These are phyloP conservation scores for Xylaria nigripes DNA, from an alignment of 495 filamentous ascomycete species.

Conservation along the genomic window DNA sequence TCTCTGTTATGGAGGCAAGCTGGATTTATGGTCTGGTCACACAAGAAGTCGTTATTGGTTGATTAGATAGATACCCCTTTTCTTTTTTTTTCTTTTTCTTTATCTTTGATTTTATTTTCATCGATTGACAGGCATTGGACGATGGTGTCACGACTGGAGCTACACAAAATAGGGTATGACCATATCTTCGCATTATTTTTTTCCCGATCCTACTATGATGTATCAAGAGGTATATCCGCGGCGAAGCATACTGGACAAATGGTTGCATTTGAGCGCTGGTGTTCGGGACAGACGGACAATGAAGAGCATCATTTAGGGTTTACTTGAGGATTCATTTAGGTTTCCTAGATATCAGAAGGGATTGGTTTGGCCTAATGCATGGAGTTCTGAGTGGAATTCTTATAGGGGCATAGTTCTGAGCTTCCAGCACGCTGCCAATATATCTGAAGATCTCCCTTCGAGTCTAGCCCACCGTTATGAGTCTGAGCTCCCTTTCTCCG, in stretches of 20 bases:
- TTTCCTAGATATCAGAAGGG: too few species aligned
- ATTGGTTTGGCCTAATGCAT: too few species aligned
- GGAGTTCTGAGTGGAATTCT: too few species aligned
- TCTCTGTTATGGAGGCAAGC: slow-evolving; percentile 32
- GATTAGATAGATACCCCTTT: slow-evolving; percentile 21
- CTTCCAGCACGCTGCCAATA: too few species aligned
- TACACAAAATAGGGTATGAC: too few species aligned
- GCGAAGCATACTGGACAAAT: slow-evolving; percentile 2
- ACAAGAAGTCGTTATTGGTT: slow-evolving; percentile 35
- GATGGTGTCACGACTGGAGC: not conserved
- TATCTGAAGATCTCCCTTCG: too few species aligned
- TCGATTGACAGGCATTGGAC: not conserved
- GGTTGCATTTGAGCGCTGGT: slow-evolving; percentile 10
- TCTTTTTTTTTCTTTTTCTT: slow-evolving; percentile 13
- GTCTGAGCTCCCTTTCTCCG: too few species aligned
- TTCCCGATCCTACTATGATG: too few species aligned
- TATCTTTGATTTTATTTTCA: not conserved
- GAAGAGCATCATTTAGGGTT: not conserved
- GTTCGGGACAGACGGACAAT: not conserved
- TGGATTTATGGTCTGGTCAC: slow-evolving; percentile 42
- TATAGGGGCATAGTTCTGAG: too few species aligned
- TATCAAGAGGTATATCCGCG: not conserved
- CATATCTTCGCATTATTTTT: too few species aligned
- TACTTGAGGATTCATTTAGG: too few species aligned
- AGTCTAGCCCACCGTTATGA: too few species aligned